Evolutionary conservation across 108 stramenopile species (phyloP).

Genomic region (Parietichytrium sp.): DNA sequence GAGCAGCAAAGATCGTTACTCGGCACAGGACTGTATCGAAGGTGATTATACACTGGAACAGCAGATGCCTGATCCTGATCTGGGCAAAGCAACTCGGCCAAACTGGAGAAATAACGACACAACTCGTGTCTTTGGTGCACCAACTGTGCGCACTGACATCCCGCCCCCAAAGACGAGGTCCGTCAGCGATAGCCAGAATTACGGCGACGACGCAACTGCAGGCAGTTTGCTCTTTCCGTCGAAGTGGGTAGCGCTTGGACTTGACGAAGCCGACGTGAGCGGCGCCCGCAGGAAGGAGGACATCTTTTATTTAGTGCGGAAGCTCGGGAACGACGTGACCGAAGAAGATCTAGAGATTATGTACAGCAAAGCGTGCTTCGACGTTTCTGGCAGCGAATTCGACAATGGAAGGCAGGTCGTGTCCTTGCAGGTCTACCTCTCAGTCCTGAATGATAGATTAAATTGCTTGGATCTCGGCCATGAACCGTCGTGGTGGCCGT

Average conservation of each 20-base stretch:
- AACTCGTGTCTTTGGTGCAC: conserved; percentile 65
- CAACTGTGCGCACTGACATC: conserved; percentile 66
- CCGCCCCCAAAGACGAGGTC: conserved; percentile 58
- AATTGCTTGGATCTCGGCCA: neutral
- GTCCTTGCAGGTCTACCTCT: neutral
- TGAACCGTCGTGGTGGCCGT: conserved; percentile 7
- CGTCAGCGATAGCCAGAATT: conserved; percentile 72
- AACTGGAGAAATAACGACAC: conserved; percentile 66
- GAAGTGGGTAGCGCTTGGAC: conserved; percentile 57
- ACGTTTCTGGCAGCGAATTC: neutral
- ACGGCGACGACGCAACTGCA: conserved; percentile 68
- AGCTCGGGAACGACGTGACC: neutral
- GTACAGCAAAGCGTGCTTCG: neutral
- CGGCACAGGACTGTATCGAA: conserved; percentile 55
- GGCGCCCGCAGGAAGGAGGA: conserved; percentile 48
- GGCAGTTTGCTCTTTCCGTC: conserved; percentile 55
- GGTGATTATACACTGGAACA: conserved; percentile 56
- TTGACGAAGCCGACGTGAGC: conserved; percentile 65
- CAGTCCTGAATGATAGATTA: conserved; percentile 19
- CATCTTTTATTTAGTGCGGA: conserved; percentile 48
- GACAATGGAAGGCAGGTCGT: neutral
- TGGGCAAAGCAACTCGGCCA: conserved; percentile 65
- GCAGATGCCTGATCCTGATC: conserved; percentile 57
- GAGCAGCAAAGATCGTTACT: conserved; percentile 48
- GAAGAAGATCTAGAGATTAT: conserved; percentile 29